Conservation (phyloP, 345 rosid species). For the Lepidium africanum region DNA sequence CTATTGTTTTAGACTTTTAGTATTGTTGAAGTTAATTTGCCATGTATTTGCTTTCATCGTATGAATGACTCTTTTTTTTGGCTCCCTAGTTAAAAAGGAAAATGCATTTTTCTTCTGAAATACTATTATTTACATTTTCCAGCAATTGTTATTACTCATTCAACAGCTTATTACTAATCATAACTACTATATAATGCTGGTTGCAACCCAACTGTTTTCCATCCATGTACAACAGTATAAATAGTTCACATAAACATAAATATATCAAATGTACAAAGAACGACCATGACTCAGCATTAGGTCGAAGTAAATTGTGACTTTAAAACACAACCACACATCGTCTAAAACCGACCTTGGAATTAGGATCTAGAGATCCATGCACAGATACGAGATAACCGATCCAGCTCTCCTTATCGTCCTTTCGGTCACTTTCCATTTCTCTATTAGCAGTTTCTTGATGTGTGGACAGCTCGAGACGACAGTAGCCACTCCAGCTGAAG, state of each 20-base stretch:
- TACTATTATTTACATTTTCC: too few relatives aligned
- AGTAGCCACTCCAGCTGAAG: slow-evolving; percentile 73
- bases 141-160: too few relatives aligned
- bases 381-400: slow-evolving; percentile 63
- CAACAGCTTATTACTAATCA: too few relatives aligned
- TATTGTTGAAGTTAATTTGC: too few relatives aligned
- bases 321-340: neutral
- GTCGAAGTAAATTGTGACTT: neutral
- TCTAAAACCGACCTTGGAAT: neutral
- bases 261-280: neutral
- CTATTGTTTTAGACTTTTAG: too few relatives aligned
- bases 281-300: neutral
- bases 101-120: too few relatives aligned
- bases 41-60: too few relatives aligned
- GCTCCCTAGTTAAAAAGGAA: too few relatives aligned
- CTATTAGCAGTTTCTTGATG: slow-evolving; percentile 73
- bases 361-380: slow-evolving; percentile 49
- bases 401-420: slow-evolving; percentile 79
- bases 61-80: too few relatives aligned
- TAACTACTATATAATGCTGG: too few relatives aligned
- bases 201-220: neutral
- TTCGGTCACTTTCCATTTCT: slow-evolving; percentile 81
- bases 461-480: slow-evolving; percentile 74
- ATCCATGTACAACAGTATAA: neutral
- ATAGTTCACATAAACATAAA: neutral